Base-by-base conservation (phyloP, 257 asterid genomes). In the Gynochthodes officinalis region DNA sequence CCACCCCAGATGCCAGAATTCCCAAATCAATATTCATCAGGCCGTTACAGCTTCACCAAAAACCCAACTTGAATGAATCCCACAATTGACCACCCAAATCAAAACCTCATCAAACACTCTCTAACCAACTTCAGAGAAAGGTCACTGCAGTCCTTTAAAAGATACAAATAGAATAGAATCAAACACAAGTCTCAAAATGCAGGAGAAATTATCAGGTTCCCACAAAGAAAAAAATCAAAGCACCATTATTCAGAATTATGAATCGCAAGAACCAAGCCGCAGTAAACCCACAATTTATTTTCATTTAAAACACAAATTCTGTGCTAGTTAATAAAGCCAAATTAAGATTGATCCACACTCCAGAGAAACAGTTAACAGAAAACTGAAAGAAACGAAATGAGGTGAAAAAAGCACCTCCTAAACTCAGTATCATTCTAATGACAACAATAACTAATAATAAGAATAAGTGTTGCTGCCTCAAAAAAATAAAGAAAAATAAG, bases 21-120 rank as follows among this genome's bases (percentile, higher is more conserved):
- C 73, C 82, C 71, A 77, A 71, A 75, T 7, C 40, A 49, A 63
- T 16, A 72, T 65, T 78, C 93, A 86, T 89, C 84, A 82, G 67
- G 55, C 16, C 62, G 4, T 19, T 49, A 35, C 69, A 46, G 28
- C 64, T 59, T 59, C 73, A 66, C 40, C 9, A 35, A 30, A 21
- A 46, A 35, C 33, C 71, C 37, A 55, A 55, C 53, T 18, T 40
- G 42, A 59, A 77, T 39, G 64, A 43, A 33, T 46, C 10, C 32
- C 42, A 16, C 18, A 66, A 58, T 19, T 13, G 19, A 30, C 39
- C 3, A 18, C 78, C 21, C 57, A 50, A 50, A 46, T 12, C 52
- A 46, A 7, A 46, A 46, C 52, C 18, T 16, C 53, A 25, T 5
- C 60, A 49, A 63, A 54, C 37, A 64, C 23, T 28, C n/a, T 58